Percentiles rank a stretch among this genome's conserved stretches.
Conservation (phyloP, 495 filamentous ascomycete species). For the Pseudoneurospora amorphoporcata region DNA sequence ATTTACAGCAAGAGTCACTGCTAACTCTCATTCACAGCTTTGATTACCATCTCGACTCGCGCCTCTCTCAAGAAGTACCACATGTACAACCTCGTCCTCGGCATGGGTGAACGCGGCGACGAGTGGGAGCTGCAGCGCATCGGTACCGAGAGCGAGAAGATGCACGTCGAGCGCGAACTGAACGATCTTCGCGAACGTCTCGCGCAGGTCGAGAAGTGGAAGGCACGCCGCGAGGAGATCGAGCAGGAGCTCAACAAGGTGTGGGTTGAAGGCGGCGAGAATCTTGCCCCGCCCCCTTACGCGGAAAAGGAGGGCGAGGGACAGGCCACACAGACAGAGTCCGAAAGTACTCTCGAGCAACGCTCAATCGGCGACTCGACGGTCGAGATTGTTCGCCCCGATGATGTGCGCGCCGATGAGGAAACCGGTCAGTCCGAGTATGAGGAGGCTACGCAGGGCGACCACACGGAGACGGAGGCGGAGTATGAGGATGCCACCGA, state of each 20-base stretch:
- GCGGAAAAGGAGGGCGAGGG: slow-evolving; percentile 12
- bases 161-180: slow-evolving; percentile 81
- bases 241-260: slow-evolving; percentile 43
- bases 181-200: slow-evolving; percentile 70
- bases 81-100: slow-evolving; percentile 76
- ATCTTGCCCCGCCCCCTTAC: slow-evolving; percentile 33
- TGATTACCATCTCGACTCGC: slow-evolving; percentile 90
- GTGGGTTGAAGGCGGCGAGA: slow-evolving; percentile 41
- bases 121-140: slow-evolving; percentile 89
- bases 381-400: neutral
- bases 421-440: neutral
- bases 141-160: slow-evolving; percentile 83
- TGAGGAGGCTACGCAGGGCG: neutral
- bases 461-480: neutral
- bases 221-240: slow-evolving; percentile 66
- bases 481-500: neutral
- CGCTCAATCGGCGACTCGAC: neutral
- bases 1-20: neutral
- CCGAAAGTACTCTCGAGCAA: neutral
- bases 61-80: slow-evolving; percentile 93
- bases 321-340: slow-evolving; percentile 1
- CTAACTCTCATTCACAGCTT: slow-evolving; percentile 35
- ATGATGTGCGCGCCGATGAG: neutral
- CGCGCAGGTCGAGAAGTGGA: slow-evolving; percentile 74
- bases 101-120: slow-evolving; percentile 51